These are phyloP conservation scores for Microbotryum silenes-acaulis DNA, from an alignment of 1,284 basidiomycete species.

Conservation along the genomic window DNA sequence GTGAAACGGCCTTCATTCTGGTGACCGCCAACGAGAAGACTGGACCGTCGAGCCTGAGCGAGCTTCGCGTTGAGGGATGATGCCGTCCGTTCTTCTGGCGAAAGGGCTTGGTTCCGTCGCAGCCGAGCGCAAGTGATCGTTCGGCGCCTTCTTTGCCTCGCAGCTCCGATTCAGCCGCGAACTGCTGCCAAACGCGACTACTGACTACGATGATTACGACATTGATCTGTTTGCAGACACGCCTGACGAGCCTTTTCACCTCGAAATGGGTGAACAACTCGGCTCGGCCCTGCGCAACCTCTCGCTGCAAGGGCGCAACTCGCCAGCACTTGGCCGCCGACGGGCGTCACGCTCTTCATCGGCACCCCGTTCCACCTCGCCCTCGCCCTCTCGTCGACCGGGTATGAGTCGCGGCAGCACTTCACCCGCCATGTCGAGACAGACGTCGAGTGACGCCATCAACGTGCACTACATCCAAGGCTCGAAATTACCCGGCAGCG, in stretches of 20 bases:
- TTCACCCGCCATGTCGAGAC: slow-evolving; percentile 21
- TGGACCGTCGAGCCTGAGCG: not conserved
- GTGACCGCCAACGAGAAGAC: not conserved
- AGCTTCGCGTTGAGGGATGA: not conserved
- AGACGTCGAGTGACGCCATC: slow-evolving; percentile 23
- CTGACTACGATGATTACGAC: not conserved
- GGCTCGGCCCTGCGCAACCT: slow-evolving; percentile 4
- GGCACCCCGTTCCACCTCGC: slow-evolving; percentile 11
- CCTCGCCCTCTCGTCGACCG: slow-evolving; percentile 3
- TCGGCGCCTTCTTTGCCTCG: slow-evolving; percentile 18
- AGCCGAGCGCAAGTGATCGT: slow-evolving; percentile 17
- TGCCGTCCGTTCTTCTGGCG: not conserved
- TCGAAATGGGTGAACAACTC: slow-evolving; percentile 6
- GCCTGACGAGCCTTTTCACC: not conserved
- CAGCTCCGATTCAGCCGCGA: not conserved
- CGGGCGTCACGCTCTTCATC: slow-evolving; percentile 11
- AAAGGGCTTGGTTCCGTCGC: slow-evolving; percentile 6
- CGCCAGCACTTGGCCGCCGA: not conserved
- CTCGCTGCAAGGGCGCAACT: not conserved
- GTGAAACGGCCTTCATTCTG: not conserved
- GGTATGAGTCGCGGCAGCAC: not conserved
- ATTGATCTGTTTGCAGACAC: not conserved
- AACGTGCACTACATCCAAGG: slow-evolving; percentile 24
- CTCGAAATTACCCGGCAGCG: not conserved
- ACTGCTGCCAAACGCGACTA: not conserved